These are phyloP conservation scores for Fonsecaea monophora DNA, from an alignment of 2,329 filamentous ascomycete species.

Conservation along the genomic window DNA sequence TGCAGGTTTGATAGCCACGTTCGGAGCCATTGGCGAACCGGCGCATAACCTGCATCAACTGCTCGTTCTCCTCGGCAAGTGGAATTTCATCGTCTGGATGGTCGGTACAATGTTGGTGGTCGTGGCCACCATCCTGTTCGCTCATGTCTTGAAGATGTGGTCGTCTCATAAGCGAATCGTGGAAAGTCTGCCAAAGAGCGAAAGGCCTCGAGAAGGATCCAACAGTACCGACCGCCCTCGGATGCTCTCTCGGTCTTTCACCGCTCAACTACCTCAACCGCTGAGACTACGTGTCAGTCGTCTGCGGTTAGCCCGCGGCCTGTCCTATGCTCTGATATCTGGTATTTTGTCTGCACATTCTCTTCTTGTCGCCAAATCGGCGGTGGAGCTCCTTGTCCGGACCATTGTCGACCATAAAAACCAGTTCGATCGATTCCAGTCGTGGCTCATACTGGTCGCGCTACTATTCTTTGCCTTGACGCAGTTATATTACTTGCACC, in stretches of 20 bases:
- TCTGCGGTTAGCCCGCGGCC: slow-evolving; percentile 77
- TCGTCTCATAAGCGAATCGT: slow-evolving; percentile 38
- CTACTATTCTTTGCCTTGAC: slow-evolving; percentile 82
- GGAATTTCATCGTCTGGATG: slow-evolving; percentile 89
- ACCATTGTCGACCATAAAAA: slow-evolving; percentile 83
- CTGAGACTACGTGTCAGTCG: slow-evolving; percentile 59
- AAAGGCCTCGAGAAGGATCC: slow-evolving; percentile 34
- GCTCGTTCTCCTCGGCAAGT: slow-evolving; percentile 73
- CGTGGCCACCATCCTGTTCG: slow-evolving; percentile 68
- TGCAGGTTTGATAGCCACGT: slow-evolving; percentile 89
- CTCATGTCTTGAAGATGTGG: slow-evolving; percentile 52
- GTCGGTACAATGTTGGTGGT: slow-evolving; percentile 77
- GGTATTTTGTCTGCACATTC: slow-evolving; percentile 94
- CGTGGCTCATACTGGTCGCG: slow-evolving; percentile 85
- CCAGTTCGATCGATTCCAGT: slow-evolving; percentile 94
- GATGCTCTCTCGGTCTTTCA: slow-evolving; percentile 50
- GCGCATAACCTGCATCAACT: slow-evolving; percentile 87
- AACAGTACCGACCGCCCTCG: slow-evolving; percentile 39
- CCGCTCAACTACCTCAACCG: slow-evolving; percentile 46
- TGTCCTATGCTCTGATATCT: slow-evolving; percentile 87
- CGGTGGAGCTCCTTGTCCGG: slow-evolving; percentile 88
- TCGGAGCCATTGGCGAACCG: slow-evolving; percentile 91
- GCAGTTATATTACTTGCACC: slow-evolving; percentile 94
- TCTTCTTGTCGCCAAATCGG: slow-evolving; percentile 91
- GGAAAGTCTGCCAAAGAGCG: slow-evolving; percentile 34